Evolutionary conservation across 495 filamentous ascomycete genomes (phyloP).

Genomic region (Aspergillus biplanus): DNA sequence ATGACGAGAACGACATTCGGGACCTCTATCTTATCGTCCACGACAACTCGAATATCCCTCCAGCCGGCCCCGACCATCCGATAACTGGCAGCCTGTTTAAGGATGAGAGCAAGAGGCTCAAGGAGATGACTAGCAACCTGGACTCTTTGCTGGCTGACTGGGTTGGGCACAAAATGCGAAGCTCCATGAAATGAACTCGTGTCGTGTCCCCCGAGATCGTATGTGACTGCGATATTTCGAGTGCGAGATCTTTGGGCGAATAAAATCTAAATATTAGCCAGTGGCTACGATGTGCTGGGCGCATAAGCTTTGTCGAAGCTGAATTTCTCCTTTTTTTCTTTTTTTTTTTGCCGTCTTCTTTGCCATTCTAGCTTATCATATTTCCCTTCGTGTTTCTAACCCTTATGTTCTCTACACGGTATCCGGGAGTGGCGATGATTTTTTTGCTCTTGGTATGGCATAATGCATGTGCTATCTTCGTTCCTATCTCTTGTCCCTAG

Average conservation of each 20-base stretch:
- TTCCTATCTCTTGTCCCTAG: slow-evolving; percentile 6
- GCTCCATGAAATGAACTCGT: slow-evolving; percentile 23
- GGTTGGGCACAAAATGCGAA: slow-evolving; percentile 62
- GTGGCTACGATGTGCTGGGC: slow-evolving; percentile 34
- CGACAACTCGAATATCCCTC: slow-evolving; percentile 79
- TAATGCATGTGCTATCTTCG: neutral
- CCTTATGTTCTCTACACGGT: slow-evolving; percentile 5
- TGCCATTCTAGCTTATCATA: neutral
- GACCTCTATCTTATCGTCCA: slow-evolving; percentile 91
- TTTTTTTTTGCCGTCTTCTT: neutral
- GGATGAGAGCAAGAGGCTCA: slow-evolving; percentile 79
- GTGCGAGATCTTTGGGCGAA: neutral
- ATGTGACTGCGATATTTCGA: no score
- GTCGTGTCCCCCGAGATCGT: neutral
- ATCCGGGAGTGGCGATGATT: slow-evolving; percentile 4
- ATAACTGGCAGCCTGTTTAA: slow-evolving; percentile 79
- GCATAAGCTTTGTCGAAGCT: slow-evolving; percentile 23
- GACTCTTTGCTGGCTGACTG: slow-evolving; percentile 86
- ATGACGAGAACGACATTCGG: slow-evolving; percentile 87
- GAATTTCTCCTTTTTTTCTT: slow-evolving; percentile 1
- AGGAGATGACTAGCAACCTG: slow-evolving; percentile 80
- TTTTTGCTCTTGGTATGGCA: slow-evolving; percentile 2
- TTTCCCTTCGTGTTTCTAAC: slow-evolving; percentile 11
- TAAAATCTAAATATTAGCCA: slow-evolving; percentile 18
- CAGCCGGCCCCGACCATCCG: slow-evolving; percentile 79